Conservation (phyloP, 441 rosid genomes). For the Metrosideros polymorpha region DNA sequence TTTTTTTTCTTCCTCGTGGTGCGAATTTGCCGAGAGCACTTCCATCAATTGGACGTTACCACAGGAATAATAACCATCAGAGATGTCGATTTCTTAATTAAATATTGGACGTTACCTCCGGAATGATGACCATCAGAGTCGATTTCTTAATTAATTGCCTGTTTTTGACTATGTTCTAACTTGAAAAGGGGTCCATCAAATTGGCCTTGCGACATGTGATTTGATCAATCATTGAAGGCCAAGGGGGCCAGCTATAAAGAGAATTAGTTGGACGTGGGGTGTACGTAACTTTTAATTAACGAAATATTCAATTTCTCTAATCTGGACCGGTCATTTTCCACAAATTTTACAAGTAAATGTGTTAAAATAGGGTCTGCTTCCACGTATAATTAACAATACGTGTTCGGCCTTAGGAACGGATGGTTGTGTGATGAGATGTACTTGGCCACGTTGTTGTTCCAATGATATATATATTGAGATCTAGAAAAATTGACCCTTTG, state of each 20-base stretch:
- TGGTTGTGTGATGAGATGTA: not conserved
- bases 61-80: not conserved
- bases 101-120: not conserved
- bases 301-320: not conserved
- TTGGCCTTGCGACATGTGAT: not conserved
- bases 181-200: not conserved
- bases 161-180: not conserved
- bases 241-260: not conserved
- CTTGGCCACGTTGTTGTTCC: not conserved
- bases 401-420: not conserved
- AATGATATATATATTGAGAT: not conserved
- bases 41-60: not conserved
- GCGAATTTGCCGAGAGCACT: not conserved
- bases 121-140: not conserved
- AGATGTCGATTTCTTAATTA: not conserved
- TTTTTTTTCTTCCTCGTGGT: not conserved
- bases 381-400: not conserved
- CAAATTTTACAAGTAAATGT: not conserved
- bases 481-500: not conserved
- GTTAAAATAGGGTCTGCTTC: not conserved
- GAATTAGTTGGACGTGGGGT: not conserved
- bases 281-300: not conserved
- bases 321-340: not conserved
- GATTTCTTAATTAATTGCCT: not conserved
- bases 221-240: not conserved